These are phyloP conservation scores for Backusella liffmaniae DNA, from an alignment of 192 early-diverging fungal genomes.

Conservation along the genomic window DNA sequence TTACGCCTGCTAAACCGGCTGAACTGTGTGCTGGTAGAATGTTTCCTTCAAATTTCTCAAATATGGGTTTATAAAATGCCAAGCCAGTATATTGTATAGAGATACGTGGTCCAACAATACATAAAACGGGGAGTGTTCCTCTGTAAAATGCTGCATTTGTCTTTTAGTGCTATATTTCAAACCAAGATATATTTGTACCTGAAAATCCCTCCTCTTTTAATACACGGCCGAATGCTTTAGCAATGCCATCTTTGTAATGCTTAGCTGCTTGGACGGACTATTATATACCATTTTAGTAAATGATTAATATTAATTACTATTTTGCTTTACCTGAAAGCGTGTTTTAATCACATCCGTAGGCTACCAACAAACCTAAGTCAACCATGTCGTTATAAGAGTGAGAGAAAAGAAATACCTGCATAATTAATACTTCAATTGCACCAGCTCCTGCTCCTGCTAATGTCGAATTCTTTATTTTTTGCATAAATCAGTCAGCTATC, in stretches of 20 bases:
- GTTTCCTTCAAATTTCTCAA: constrained; percentile 40
- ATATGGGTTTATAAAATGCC: constrained; percentile 44
- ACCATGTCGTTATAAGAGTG: not conserved
- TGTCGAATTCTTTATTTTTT: constrained; percentile 32
- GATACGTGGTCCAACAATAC: constrained; percentile 42
- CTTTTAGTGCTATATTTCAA: not conserved
- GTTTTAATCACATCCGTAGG: constrained; percentile 48
- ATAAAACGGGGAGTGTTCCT: constrained; percentile 41
- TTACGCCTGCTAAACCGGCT: constrained; percentile 40
- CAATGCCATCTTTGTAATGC: constrained; percentile 34
- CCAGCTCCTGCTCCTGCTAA: constrained; percentile 43
- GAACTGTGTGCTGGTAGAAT: constrained; percentile 38
- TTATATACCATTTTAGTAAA: not conserved
- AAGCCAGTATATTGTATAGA: constrained; percentile 44
- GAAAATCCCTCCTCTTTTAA: constrained; percentile 35
- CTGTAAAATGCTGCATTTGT: constrained; percentile 33
- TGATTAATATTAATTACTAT: not conserved
- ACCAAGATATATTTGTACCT: constrained; percentile 10
- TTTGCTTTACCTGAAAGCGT: constrained; percentile 33
- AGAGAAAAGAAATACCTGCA: constrained; percentile 33
- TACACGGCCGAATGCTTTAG: constrained; percentile 33
- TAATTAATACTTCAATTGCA: constrained; percentile 37
- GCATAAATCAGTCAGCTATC: not conserved
- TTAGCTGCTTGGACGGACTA: constrained; percentile 36
- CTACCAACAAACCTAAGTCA: constrained; percentile 8